Conservation (phyloP, 371 early-diverging fungal genomes). For the Rhizomucor miehei region DNA sequence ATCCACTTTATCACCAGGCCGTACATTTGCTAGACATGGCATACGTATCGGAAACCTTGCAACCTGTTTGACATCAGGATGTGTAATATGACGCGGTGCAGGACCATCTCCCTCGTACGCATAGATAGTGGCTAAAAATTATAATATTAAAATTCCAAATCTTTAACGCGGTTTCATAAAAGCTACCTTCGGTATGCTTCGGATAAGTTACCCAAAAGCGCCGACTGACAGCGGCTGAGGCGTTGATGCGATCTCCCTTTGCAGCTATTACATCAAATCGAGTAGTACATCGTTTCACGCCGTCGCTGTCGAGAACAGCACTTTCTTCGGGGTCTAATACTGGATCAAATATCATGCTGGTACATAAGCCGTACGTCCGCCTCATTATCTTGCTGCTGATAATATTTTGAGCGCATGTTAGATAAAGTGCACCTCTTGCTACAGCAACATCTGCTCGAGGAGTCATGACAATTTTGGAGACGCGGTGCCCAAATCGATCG, state of each 20-base stretch:
- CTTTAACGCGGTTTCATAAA: too few species aligned
- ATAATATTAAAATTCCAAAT: too few species aligned
- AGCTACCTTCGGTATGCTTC: constrained; percentile 27
- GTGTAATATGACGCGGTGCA: constrained; percentile 41
- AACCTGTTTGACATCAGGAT: constrained; percentile 37
- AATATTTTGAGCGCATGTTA: constrained; percentile 6
- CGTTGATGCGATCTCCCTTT: constrained; percentile 20
- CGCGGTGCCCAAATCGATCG: constrained; percentile 20
- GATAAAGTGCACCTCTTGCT: constrained; percentile 25
- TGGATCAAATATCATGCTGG: constrained; percentile 20
- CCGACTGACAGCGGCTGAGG: constrained; percentile 14
- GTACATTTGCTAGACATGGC: constrained; percentile 11
- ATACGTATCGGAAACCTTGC: constrained; percentile 40
- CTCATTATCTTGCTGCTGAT: constrained; percentile 15
- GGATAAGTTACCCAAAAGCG: constrained; percentile 30
- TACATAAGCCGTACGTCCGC: constrained; percentile 20
- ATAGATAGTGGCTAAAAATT: constrained; percentile 34
- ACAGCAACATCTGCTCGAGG: constrained; percentile 29
- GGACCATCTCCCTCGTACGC: constrained; percentile 34
- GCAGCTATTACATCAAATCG: constrained; percentile 26
- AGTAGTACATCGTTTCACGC: constrained; percentile 27
- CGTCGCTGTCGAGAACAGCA: constrained; percentile 24
- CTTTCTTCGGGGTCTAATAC: constrained; percentile 24
- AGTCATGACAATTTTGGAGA: constrained; percentile 14
- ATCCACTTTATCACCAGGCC: constrained; percentile 21